phyloP scores from a whole-genome alignment of 163 green algal genomes.

The Smithsoniella earleae region DNA sequence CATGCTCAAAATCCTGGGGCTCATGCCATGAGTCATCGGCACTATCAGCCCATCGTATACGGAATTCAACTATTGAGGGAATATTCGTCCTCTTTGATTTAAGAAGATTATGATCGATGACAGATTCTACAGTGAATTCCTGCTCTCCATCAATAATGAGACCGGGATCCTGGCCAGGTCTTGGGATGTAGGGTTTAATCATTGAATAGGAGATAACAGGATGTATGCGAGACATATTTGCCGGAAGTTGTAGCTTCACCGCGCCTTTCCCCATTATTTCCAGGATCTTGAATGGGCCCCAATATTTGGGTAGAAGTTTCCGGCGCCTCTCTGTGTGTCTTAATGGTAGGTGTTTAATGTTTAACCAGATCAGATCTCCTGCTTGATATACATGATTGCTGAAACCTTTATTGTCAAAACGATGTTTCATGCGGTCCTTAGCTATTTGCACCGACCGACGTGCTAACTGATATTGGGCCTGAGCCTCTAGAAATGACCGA shows the following conservation, averaged over 20 bases:
- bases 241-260: background rate
- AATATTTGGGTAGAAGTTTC: background rate
- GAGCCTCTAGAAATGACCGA: background rate
- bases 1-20: constrained; percentile 2
- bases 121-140: background rate
- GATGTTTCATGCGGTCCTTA: background rate
- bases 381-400: background rate
- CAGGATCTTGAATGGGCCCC: background rate
- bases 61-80: background rate
- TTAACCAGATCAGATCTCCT: background rate
- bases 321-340: background rate
- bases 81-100: background rate
- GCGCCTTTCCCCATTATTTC: constrained; percentile 1
- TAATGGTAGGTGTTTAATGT: background rate
- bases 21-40: background rate
- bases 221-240: background rate
- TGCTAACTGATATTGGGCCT: background rate
- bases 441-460: background rate
- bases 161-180: background rate
- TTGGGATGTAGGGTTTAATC: background rate
- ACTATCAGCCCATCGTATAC: background rate
- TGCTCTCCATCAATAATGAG: background rate
- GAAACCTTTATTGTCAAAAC: too few species aligned
- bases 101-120: background rate
- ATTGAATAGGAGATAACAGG: background rate